These are phyloP conservation scores for Xylariaceae sp. DNA, from an alignment of 2,329 filamentous ascomycete species.

Conservation along the genomic window DNA sequence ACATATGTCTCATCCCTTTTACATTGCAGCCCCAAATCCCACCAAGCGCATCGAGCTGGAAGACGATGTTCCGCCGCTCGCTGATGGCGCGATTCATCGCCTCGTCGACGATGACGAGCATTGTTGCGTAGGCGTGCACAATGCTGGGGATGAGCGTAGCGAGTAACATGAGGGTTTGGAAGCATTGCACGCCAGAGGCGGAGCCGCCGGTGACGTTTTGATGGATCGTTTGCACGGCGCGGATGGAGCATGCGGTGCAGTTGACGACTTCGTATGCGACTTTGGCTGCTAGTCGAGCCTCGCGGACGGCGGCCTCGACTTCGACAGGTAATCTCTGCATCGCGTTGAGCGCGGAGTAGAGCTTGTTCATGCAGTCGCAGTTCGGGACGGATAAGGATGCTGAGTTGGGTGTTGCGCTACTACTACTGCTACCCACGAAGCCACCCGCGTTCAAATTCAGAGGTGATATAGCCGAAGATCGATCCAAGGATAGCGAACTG, in stretches of 20 bases:
- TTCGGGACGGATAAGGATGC: background rate
- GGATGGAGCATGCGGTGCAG: conserved; percentile 45
- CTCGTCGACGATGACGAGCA: conserved; percentile 51
- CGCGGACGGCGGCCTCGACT: conserved; percentile 42
- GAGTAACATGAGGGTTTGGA: conserved; percentile 56
- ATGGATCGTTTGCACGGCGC: conserved; percentile 29
- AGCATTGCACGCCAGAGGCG: conserved; percentile 41
- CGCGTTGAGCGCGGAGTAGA: conserved; percentile 48
- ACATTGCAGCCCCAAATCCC: conserved; percentile 40
- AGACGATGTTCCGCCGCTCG: conserved; percentile 39
- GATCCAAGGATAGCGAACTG: conserved; percentile 19
- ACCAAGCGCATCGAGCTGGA: conserved; percentile 44
- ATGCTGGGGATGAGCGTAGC: conserved; percentile 53
- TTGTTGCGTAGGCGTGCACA: conserved; percentile 51
- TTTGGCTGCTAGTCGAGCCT: conserved; percentile 44
- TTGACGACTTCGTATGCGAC: conserved; percentile 47
- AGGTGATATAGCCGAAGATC: conserved; percentile 26
- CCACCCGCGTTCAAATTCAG: conserved; percentile 22
- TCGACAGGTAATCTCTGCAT: conserved; percentile 44
- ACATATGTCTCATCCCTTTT: background rate
- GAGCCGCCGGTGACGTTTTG: conserved; percentile 19
- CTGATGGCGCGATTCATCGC: conserved; percentile 42
- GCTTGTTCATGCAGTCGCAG: conserved; percentile 46
- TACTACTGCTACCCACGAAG: conserved; percentile 22
- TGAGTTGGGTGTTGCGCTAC: conserved; percentile 2